Evolutionary conservation across 2,329 filamentous ascomycete species (phyloP).

Genomic region (Atkinsonella hypoxylon): DNA sequence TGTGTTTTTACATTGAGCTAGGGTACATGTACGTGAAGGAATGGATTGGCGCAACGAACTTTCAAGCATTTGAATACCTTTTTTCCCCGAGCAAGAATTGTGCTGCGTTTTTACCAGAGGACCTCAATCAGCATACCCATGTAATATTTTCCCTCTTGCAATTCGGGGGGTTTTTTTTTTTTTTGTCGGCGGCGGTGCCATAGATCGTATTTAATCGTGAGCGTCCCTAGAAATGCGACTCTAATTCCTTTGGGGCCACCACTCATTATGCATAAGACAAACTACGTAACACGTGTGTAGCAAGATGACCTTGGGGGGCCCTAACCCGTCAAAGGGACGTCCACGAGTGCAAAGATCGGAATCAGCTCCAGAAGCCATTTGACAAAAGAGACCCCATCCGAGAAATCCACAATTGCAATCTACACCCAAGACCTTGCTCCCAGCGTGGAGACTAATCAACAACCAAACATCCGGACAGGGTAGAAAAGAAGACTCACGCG

Average conservation of each 20-base stretch:
- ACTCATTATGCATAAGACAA: background rate
- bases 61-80: background rate
- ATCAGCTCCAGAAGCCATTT: too few species aligned
- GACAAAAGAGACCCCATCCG: background rate
- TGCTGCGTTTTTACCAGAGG: background rate
- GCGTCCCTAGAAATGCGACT: background rate
- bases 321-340: too few species aligned
- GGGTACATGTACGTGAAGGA: background rate
- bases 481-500: background rate
- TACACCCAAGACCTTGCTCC: background rate
- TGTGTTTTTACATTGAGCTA: background rate
- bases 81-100: background rate
- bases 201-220: background rate
- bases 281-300: background rate
- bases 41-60: background rate
- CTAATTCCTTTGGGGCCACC: background rate
- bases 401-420: background rate
- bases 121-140: background rate
- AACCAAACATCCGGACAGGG: too few species aligned
- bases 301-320: background rate
- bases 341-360: too few species aligned
- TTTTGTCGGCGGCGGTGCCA: background rate
- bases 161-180: too few species aligned
- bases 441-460: too few species aligned
- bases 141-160: background rate